phyloP scores from a whole-genome alignment of 768 basidiomycete genomes.

The Kwoniella europaea region DNA sequence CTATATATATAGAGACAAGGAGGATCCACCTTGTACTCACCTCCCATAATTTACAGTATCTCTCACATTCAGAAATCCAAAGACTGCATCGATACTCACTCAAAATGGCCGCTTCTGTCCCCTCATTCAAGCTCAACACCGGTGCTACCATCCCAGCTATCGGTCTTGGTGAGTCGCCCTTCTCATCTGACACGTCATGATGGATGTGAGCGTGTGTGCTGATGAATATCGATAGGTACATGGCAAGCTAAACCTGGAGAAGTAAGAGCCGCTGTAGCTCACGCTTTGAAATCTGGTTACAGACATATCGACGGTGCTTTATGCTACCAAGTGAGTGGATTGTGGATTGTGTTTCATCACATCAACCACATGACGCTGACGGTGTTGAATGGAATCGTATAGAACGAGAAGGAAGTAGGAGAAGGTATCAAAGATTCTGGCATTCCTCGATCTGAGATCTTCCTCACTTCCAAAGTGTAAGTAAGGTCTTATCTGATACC shows the following conservation, averaged over 20 bases:
- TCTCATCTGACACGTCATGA: too few species aligned
- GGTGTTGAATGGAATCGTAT: constrained; percentile 43
- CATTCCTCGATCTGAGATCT: constrained; percentile 72
- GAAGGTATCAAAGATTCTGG: constrained; percentile 77
- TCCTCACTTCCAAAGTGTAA: constrained; percentile 67
- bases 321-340: constrained; percentile 64
- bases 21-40: not conserved
- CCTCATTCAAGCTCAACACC: constrained; percentile 60
- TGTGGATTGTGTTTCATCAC: constrained; percentile 16
- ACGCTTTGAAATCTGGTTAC: constrained; percentile 76
- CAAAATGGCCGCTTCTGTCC: constrained; percentile 19
- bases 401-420: constrained; percentile 81
- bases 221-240: constrained; percentile 65
- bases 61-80: not conserved
- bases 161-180: constrained; percentile 67
- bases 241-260: constrained; percentile 75
- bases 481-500: constrained; percentile 59
- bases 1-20: not conserved
- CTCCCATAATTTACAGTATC: not conserved
- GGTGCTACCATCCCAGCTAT: constrained; percentile 72
- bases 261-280: constrained; percentile 75
- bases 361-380: not conserved
- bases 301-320: constrained; percentile 65
- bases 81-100: not conserved
- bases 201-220: not conserved